Evolutionary conservation across 495 filamentous ascomycete genomes (phyloP).

Genomic region (Margaritispora aquatica): DNA sequence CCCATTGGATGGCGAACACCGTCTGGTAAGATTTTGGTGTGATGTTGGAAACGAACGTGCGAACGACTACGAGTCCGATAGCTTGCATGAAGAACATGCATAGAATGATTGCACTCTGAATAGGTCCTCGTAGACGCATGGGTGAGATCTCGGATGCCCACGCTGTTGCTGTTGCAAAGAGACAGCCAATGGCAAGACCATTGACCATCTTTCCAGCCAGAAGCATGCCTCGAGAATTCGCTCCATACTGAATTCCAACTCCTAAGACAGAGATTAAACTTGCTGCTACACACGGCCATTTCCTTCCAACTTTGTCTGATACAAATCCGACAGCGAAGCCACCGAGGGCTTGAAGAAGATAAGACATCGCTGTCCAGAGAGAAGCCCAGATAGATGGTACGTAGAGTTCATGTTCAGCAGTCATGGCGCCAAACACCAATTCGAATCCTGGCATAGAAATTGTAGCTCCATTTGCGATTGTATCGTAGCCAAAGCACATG

Average conservation of each 20-base stretch:
- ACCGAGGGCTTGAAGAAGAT: slow-evolving; percentile 22
- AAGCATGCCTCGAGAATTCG: slow-evolving; percentile 16
- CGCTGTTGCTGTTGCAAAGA: slow-evolving; percentile 23
- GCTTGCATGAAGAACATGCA: slow-evolving; percentile 26
- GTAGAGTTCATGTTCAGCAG: slow-evolving; percentile 18
- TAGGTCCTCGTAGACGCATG: slow-evolving; percentile 13
- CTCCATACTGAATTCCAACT: slow-evolving; percentile 9
- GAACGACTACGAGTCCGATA: slow-evolving; percentile 23
- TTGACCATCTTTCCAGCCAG: slow-evolving; percentile 27
- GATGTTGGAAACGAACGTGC: slow-evolving; percentile 21
- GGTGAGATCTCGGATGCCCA: slow-evolving; percentile 25
- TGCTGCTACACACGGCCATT: slow-evolving; percentile 13
- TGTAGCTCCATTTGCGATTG: slow-evolving; percentile 23
- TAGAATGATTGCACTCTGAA: slow-evolving; percentile 25
- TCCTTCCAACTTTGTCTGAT: slow-evolving; percentile 21
- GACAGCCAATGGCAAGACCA: slow-evolving; percentile 16
- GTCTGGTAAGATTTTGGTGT: slow-evolving; percentile 36
- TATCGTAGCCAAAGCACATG: slow-evolving; percentile 16
- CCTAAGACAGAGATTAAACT: slow-evolving; percentile 3
- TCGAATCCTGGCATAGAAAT: slow-evolving; percentile 27
- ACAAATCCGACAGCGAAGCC: slow-evolving; percentile 21
- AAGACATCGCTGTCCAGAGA: slow-evolving; percentile 26
- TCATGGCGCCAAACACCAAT: slow-evolving; percentile 23
- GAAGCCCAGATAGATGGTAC: slow-evolving; percentile 25
- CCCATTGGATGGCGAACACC: slow-evolving; percentile 49